phyloP scores from a whole-genome alignment of 2,329 filamentous ascomycete genomes.

The Coniochaeta sp. region DNA sequence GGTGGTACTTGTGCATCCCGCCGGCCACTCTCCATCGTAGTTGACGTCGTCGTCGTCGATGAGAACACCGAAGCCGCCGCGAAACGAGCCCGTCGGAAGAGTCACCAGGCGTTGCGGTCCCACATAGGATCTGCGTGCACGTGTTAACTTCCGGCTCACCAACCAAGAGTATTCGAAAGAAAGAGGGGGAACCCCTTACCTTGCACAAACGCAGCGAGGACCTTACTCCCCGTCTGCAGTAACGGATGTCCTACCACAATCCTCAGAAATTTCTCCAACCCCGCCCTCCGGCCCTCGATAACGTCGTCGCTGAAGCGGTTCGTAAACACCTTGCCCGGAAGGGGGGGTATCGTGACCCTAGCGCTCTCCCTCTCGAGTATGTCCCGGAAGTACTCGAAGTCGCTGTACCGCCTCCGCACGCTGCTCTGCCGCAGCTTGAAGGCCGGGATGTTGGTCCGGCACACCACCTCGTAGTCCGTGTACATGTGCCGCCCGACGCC shows the following conservation, averaged over 20 bases:
- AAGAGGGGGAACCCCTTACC: conserved; percentile 43
- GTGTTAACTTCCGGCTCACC: conserved; percentile 6
- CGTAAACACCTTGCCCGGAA: conserved; percentile 96
- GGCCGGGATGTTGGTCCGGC: conserved; percentile 95
- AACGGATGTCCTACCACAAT: conserved; percentile 96
- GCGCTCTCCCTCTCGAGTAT: conserved; percentile 93
- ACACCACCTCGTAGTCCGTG: conserved; percentile 97
- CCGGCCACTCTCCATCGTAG: background rate
- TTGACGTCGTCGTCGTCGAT: background rate
- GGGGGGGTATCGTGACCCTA: conserved; percentile 87
- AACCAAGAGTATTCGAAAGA: background rate
- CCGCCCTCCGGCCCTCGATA: conserved; percentile 87
- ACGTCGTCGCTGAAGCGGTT: conserved; percentile 98
- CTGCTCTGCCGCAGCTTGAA: conserved; percentile 90
- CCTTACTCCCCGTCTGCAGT: conserved; percentile 95
- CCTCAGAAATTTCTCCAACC: conserved; percentile 90
- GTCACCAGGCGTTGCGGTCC: conserved; percentile 85
- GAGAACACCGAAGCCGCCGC: conserved; percentile 9
- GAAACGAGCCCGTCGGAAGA: conserved; percentile 24
- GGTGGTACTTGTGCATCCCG: conserved; percentile 9
- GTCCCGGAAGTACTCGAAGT: conserved; percentile 98
- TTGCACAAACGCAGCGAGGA: conserved; percentile 92
- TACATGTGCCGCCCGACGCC: conserved; percentile 95
- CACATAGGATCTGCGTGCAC: conserved; percentile 65
- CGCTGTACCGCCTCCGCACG: conserved; percentile 89